These are phyloP conservation scores for Microdochium nivale DNA, from an alignment of 2,329 filamentous ascomycete species.

Conservation along the genomic window DNA sequence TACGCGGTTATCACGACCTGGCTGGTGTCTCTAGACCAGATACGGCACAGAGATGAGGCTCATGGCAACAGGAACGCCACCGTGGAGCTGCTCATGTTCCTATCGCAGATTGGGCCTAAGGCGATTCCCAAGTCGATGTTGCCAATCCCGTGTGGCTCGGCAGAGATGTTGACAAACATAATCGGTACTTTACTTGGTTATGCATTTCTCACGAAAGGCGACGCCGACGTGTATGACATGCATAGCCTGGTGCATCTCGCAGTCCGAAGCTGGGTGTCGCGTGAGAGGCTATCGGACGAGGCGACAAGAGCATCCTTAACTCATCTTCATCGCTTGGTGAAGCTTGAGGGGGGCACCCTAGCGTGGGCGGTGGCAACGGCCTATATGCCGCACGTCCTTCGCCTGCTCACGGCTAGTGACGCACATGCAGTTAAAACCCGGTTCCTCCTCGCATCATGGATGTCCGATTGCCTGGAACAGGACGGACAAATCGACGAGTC, in stretches of 20 bases:
- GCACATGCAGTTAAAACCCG: too few relatives aligned
- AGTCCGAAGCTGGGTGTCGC: conserved; percentile 17
- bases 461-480: too few relatives aligned
- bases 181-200: conserved; percentile 23
- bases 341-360: too few relatives aligned
- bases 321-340: too few relatives aligned
- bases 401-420: too few relatives aligned
- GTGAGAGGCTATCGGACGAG: conserved; percentile 2
- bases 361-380: too few relatives aligned
- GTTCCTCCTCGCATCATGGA: too few relatives aligned
- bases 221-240: conserved; percentile 21
- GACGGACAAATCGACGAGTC: too few relatives aligned
- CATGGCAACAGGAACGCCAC: conserved; percentile 14
- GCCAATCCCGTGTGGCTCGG: conserved; percentile 5
- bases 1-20: conserved; percentile 27
- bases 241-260: conserved; percentile 26
- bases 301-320: too few relatives aligned
- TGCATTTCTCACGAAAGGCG: conserved; percentile 18
- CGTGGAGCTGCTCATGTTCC: conserved; percentile 25
- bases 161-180: conserved; percentile 12
- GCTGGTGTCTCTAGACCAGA: conserved; percentile 31
- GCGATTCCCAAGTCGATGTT: conserved; percentile 26
- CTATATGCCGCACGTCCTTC: too few relatives aligned
- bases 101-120: conserved; percentile 29
- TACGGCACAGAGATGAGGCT: conserved; percentile 9